phyloP scores from a whole-genome alignment of 2,329 filamentous ascomycete species.

The Claviceps humidiphila region DNA sequence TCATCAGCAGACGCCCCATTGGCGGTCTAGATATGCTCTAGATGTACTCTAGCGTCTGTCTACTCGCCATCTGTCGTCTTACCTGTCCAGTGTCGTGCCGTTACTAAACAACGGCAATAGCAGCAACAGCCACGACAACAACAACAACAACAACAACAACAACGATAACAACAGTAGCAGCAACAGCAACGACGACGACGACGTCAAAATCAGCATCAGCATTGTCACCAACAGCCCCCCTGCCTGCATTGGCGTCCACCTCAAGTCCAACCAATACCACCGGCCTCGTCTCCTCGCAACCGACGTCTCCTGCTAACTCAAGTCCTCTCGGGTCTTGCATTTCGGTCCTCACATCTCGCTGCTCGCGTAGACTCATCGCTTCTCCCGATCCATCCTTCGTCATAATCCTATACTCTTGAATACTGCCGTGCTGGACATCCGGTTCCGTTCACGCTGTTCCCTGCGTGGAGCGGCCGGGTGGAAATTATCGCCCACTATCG shows the following conservation, averaged over 20 bases:
- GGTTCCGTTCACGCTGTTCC: neutral
- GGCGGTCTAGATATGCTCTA: no score
- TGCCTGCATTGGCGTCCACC: neutral
- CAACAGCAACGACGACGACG: neutral
- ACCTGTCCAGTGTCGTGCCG: neutral
- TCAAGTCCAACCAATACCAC: neutral
- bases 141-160: neutral
- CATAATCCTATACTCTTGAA: neutral
- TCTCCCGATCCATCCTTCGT: neutral
- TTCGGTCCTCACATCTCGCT: neutral
- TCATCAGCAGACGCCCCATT: no score
- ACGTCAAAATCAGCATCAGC: neutral
- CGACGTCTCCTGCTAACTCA: neutral
- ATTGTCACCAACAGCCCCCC: neutral
- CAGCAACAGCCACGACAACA: neutral
- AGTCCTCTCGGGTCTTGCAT: neutral
- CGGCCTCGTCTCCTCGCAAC: neutral
- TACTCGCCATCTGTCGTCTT: neutral
- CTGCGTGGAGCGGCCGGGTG: no score
- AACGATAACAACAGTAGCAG: neutral
- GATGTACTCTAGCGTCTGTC: neutral
- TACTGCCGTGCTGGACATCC: neutral
- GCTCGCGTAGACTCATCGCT: neutral
- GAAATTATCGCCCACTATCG: neutral
- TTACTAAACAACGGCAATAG: neutral